Conservation (phyloP, 257 asterid species). For the Solanum etuberosum region DNA sequence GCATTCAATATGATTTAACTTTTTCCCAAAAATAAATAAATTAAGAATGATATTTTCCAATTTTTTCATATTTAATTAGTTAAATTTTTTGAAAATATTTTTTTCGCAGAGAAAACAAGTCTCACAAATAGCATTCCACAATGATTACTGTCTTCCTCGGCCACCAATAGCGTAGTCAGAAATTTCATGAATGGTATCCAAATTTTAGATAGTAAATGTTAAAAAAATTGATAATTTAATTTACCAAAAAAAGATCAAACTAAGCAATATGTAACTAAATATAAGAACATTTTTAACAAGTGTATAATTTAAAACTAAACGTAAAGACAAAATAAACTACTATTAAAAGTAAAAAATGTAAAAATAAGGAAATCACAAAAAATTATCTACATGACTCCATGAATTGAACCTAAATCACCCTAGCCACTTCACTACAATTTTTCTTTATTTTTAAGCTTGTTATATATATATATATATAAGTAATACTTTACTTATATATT, state of each 20-base stretch:
- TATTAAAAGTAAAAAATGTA: too few species aligned
- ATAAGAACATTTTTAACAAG: not conserved
- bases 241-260: too few species aligned
- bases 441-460: too few species aligned
- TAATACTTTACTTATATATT: too few species aligned
- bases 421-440: too few species aligned
- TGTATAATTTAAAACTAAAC: too few species aligned
- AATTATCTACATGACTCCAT: too few species aligned
- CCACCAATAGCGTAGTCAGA: not conserved
- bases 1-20: not conserved
- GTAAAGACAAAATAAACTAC: not conserved
- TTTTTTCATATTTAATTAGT: not conserved
- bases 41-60: not conserved
- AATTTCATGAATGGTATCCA: not conserved
- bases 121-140: not conserved
- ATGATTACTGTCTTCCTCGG: not conserved
- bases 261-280: not conserved
- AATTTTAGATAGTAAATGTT: too few species aligned
- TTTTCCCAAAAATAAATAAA: not conserved
- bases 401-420: too few species aligned
- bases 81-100: not conserved
- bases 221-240: too few species aligned
- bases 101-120: not conserved
- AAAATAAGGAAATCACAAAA: too few species aligned
- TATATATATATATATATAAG: too few species aligned